These are phyloP conservation scores for Kodamaea kaohsiungensis DNA, from an alignment of 805 yeast genomes.

Conservation along the genomic window DNA sequence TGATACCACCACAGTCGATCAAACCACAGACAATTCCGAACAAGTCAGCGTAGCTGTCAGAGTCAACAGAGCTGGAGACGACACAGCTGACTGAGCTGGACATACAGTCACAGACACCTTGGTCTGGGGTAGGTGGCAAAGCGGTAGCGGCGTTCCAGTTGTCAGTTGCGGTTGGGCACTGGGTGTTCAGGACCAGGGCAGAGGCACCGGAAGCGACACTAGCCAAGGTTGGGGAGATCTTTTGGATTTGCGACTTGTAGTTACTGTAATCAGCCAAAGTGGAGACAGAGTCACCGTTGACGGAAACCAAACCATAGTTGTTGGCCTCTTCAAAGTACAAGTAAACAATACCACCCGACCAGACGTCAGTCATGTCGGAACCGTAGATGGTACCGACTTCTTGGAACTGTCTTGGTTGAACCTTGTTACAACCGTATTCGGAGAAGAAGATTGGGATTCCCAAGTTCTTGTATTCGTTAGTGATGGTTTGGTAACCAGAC, in stretches of 20 bases:
- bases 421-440: slow-evolving; percentile 79
- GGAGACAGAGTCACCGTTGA: slow-evolving; percentile 45
- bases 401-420: slow-evolving; percentile 67
- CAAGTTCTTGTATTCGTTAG: slow-evolving; percentile 62
- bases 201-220: slow-evolving; percentile 20
- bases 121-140: slow-evolving; percentile 48
- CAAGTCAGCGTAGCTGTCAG: slow-evolving; percentile 35
- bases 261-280: slow-evolving; percentile 66
- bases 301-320: slow-evolving; percentile 70
- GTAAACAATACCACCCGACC: slow-evolving; percentile 91
- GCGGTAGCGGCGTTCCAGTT: slow-evolving; percentile 40
- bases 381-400: slow-evolving; percentile 69
- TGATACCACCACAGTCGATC: slow-evolving; percentile 39
- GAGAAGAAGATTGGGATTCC: slow-evolving; percentile 77
- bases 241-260: slow-evolving; percentile 59
- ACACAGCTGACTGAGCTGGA: slow-evolving; percentile 35
- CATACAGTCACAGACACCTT: slow-evolving; percentile 39
- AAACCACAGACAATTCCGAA: slow-evolving; percentile 34
- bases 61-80: slow-evolving; percentile 26
- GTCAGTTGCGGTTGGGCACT: slow-evolving; percentile 36
- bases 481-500: slow-evolving; percentile 70
- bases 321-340: slow-evolving; percentile 80
- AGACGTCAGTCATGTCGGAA: slow-evolving; percentile 71
- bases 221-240: slow-evolving; percentile 54
- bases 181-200: slow-evolving; percentile 27